Percentiles rank a stretch among this genome's conserved stretches.
phyloP scores from a whole-genome alignment of 768 basidiomycete species.

The Ephemerocybe angulata region DNA sequence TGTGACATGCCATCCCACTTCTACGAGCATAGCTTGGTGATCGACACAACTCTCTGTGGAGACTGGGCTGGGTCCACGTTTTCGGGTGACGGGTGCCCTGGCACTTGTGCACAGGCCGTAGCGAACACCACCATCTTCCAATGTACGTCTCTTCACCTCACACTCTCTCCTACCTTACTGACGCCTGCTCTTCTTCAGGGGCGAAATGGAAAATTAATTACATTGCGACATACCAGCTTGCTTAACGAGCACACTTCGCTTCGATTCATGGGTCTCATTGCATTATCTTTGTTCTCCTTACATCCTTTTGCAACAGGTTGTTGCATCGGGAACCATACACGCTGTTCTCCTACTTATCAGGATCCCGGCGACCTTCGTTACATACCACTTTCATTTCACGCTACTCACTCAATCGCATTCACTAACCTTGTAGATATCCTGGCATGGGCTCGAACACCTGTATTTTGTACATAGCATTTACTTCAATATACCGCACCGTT shows the following conservation, averaged over 20 bases:
- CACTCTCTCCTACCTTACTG: too few relatives aligned
- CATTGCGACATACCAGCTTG: conserved; percentile 44
- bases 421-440: too few relatives aligned
- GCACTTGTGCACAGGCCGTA: conserved; percentile 45
- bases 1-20: conserved; percentile 53
- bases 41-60: conserved; percentile 48
- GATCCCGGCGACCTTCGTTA: too few relatives aligned
- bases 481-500: too few relatives aligned
- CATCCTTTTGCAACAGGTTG: neutral
- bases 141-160: conserved; percentile 22
- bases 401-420: too few relatives aligned
- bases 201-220: conserved; percentile 58
- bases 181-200: too few relatives aligned
- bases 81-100: conserved; percentile 36
- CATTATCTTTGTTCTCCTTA: neutral
- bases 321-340: too few relatives aligned
- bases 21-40: conserved; percentile 46
- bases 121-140: conserved; percentile 54
- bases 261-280: neutral
- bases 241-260: neutral
- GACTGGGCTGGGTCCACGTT: conserved; percentile 41
- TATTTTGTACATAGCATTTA: too few relatives aligned
- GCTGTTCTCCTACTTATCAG: too few relatives aligned
- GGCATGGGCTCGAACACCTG: too few relatives aligned
- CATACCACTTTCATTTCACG: too few relatives aligned